Evolutionary conservation across 257 asterid species (phyloP), one percentile per base, ranked within the genome.

Genomic region (Solanum ahanhuiri): DNA sequence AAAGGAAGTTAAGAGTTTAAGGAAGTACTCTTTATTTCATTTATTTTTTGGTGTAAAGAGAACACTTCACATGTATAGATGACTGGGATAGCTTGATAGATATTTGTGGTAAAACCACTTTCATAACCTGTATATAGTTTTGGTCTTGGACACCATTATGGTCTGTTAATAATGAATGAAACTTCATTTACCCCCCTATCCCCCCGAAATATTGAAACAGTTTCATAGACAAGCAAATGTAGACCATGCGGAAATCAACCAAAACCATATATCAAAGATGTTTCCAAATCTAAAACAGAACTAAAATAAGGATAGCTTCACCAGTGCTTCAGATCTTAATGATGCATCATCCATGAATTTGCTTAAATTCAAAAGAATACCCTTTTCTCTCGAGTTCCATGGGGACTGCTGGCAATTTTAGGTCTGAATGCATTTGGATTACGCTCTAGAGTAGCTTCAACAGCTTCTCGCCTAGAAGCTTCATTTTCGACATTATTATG

Each of bases 401-500:
- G 98, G 41, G 98, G 98, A 89, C 99, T 96, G 92, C 91, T 93
- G 64, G 95, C 98, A 85, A 96, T 93, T 92, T 96, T 96, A 83
- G 98, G 99, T 88, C 98, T 91, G 89, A 96, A 96, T 79, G 99
- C 99, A 89, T 93, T 89, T 66, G 99, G 98, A 91, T 96, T 96
- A 85, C 99, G 97, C 90, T 93, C 98, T 87, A 96, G 88, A 20
- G 96, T 96, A 88, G 95, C 95, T 87, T 94, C 98, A 71, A 96
- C 96, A 34, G 99, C 98, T 89, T 96, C 98, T 64, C 95, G 89
- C 86, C 99, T 93, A 70, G 98, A 94, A 85, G 92, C 92, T 54
- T 96, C 98, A 75, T 94, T 93, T 91, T 92, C 98, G 9, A 89
- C 93, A 91, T 96, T 96, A 87, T 95, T 96, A 70, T 92, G 94